phyloP scores from a whole-genome alignment of 129 eudicot species.

The Kitagawia praeruptora region DNA sequence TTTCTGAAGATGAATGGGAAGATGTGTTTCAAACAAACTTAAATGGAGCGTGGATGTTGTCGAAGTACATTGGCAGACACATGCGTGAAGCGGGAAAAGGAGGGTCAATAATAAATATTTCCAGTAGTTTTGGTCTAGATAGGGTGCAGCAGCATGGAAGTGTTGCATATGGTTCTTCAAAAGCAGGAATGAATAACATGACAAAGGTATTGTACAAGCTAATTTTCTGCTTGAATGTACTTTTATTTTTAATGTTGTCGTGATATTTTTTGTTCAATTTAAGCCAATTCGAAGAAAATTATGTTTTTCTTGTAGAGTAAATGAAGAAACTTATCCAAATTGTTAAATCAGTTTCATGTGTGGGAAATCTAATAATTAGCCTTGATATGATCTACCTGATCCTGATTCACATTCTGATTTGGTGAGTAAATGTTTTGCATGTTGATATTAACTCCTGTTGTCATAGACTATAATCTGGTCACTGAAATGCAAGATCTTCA shows the following conservation, averaged over 20 bases:
- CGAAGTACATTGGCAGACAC: conserved; percentile 7
- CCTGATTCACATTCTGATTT: neutral
- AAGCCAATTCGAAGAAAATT: neutral
- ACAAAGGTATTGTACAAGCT: neutral
- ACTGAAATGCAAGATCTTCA: no score
- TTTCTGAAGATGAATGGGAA: conserved; percentile 11
- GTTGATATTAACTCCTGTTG: no score
- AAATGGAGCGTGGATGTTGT: conserved; percentile 7
- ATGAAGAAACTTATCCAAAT: neutral
- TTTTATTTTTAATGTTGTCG: neutral
- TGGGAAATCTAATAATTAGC: neutral
- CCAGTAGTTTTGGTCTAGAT: conserved; percentile 2
- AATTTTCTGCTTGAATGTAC: neutral
- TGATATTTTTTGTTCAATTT: neutral
- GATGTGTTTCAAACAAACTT: conserved; percentile 12
- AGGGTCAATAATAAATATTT: conserved; percentile 9
- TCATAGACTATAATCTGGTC: no score
- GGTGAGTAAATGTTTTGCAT: no score
- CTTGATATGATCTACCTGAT: neutral
- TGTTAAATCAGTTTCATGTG: neutral
- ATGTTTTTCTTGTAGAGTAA: neutral
- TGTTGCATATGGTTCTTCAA: conserved; percentile 7
- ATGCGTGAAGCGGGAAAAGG: conserved; percentile 9
- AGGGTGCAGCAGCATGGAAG: conserved; percentile 13
- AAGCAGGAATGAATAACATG: conserved; percentile 12